These are phyloP conservation scores for Neofusicoccum umdonicola DNA, from an alignment of 2,329 filamentous ascomycete species.

Conservation along the genomic window DNA sequence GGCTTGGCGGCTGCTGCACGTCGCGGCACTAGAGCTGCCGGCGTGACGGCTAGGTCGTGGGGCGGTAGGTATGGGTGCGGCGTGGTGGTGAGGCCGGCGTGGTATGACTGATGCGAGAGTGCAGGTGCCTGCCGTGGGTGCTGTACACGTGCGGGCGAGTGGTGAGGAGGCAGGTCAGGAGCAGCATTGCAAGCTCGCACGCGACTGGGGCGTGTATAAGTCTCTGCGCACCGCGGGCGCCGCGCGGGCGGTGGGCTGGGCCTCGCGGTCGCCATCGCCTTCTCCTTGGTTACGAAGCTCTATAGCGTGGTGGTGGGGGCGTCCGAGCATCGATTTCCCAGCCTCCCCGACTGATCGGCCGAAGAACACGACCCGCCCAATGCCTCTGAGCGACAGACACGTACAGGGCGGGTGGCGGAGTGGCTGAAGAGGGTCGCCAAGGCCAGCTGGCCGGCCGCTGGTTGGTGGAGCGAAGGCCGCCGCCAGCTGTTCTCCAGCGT, in stretches of 20 bases:
- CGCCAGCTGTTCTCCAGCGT: not conserved
- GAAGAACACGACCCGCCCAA: not conserved
- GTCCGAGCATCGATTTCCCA: slow-evolving; percentile 10
- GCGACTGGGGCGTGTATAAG: not conserved
- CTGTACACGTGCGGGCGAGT: not conserved
- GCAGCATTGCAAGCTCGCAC: not conserved
- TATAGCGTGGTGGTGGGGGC: slow-evolving; percentile 12
- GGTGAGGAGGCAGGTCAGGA: not conserved
- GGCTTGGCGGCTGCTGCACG: not conserved
- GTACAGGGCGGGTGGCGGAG: slow-evolving; percentile 7
- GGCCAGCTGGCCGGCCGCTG: not conserved
- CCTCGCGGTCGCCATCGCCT: slow-evolving; percentile 1
- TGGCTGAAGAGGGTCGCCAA: slow-evolving; percentile 7
- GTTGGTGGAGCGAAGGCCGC: not conserved
- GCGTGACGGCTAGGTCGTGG: not conserved
- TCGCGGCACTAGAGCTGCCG: not conserved
- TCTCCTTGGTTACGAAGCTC: slow-evolving; percentile 3
- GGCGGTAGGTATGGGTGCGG: not conserved
- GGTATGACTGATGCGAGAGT: not conserved
- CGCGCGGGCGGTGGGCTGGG: slow-evolving; percentile 11
- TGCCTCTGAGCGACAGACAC: not conserved
- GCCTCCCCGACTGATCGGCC: slow-evolving; percentile 11
- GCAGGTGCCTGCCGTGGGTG: not conserved
- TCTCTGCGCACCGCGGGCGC: not conserved
- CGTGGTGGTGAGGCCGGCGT: not conserved